These are phyloP conservation scores for Mikania micrantha DNA, from an alignment of 129 eudicot genomes.

Conservation along the genomic window DNA sequence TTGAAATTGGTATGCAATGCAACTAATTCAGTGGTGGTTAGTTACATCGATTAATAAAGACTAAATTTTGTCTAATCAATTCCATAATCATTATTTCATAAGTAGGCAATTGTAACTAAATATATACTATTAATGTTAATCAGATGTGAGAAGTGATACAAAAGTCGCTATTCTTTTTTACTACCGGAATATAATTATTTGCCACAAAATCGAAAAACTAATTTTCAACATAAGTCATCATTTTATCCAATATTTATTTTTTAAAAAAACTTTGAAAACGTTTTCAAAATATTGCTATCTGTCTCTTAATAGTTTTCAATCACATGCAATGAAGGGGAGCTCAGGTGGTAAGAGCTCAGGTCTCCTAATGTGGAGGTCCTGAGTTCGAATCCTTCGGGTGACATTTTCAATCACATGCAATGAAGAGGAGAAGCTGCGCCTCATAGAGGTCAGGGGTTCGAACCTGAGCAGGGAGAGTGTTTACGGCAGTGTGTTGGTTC, in stretches of 20 bases:
- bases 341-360: no score
- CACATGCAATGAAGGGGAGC: no score
- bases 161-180: no score
- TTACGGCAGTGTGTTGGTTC: no score
- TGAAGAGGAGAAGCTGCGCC: no score
- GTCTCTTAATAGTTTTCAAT: no score
- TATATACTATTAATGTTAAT: background rate
- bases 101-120: background rate
- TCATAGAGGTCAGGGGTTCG: no score
- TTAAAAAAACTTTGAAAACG: background rate
- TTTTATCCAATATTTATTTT: background rate
- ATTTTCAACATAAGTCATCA: background rate
- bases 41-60: background rate
- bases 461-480: no score
- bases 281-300: background rate
- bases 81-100: background rate
- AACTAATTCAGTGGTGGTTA: constrained; percentile 3
- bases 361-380: no score
- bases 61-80: background rate
- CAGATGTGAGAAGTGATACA: background rate
- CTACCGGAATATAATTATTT: background rate
- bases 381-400: no score
- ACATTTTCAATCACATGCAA: no score
- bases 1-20: background rate
- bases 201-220: background rate